These are phyloP conservation scores for Hippophae gyantsensis DNA, from an alignment of 306 rosid species.

Conservation along the genomic window DNA sequence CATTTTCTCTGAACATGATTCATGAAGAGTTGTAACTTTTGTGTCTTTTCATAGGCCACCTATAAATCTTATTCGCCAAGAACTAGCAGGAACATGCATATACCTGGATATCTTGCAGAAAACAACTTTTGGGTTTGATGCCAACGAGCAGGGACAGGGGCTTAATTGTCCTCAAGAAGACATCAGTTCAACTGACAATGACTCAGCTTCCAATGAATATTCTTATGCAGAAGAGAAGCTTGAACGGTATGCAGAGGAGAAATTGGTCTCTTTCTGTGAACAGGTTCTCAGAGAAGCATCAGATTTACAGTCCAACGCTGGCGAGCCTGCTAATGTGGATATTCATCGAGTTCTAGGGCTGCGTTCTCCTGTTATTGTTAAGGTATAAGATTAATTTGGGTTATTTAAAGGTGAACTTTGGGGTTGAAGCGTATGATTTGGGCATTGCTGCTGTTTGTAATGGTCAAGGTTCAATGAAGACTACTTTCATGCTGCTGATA, in stretches of 20 bases:
- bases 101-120: slow-evolving; percentile 84
- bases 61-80: slow-evolving; percentile 92
- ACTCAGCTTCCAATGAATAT: no score
- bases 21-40: slow-evolving; percentile 10
- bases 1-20: neutral
- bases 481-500: no score
- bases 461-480: no score
- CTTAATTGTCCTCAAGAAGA: slow-evolving; percentile 11
- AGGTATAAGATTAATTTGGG: slow-evolving; percentile 32
- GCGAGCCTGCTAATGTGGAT: slow-evolving; percentile 76
- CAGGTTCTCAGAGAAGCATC: slow-evolving; percentile 95
- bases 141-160: slow-evolving; percentile 32
- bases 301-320: slow-evolving; percentile 72
- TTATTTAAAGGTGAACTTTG: no score
- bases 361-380: slow-evolving; percentile 84
- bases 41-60: slow-evolving; percentile 78
- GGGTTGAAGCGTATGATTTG: no score
- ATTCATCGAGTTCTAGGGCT: slow-evolving; percentile 82
- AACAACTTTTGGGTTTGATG: slow-evolving; percentile 51
- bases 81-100: slow-evolving; percentile 68
- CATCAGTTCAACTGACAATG: no score
- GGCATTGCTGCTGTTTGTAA: no score
- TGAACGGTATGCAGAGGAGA: slow-evolving; percentile 79
- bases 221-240: slow-evolving; percentile 43
- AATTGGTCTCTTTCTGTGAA: slow-evolving; percentile 81